Evolutionary conservation across 2,329 filamentous ascomycete genomes (phyloP).

Genomic region (Microdochium nivale): DNA sequence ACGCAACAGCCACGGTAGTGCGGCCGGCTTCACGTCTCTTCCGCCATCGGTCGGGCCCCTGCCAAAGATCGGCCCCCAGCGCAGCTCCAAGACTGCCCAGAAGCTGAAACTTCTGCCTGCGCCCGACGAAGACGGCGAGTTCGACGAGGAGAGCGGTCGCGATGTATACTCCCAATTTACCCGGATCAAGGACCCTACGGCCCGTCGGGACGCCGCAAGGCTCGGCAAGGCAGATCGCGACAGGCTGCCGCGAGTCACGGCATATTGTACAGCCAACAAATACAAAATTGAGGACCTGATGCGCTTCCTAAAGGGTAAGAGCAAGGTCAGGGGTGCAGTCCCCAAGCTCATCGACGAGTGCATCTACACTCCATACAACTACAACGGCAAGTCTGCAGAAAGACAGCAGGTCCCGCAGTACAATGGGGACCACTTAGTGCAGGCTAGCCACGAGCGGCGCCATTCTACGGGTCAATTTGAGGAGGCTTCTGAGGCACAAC

Average conservation of each 20-base stretch:
- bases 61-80: slow-evolving; percentile 82
- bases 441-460: slow-evolving; percentile 46
- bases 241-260: slow-evolving; percentile 81
- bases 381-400: slow-evolving; percentile 38
- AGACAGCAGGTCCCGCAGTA: slow-evolving; percentile 23
- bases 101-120: slow-evolving; percentile 96
- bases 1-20: slow-evolving; percentile 67
- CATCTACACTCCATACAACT: slow-evolving; percentile 90
- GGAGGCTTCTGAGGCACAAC: slow-evolving; percentile 45
- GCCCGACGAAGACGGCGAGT: slow-evolving; percentile 61
- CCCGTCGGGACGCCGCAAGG: slow-evolving; percentile 81
- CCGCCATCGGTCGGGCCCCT: slow-evolving; percentile 22
- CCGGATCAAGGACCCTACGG: slow-evolving; percentile 92
- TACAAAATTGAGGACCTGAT: slow-evolving; percentile 87
- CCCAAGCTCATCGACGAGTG: slow-evolving; percentile 97
- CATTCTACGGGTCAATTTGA: slow-evolving; percentile 71
- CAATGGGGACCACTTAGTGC: slow-evolving; percentile 26
- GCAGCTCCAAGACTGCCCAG: slow-evolving; percentile 91
- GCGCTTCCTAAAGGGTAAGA: slow-evolving; percentile 80
- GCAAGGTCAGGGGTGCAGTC: slow-evolving; percentile 66
- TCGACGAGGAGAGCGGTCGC: slow-evolving; percentile 81
- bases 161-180: slow-evolving; percentile 98
- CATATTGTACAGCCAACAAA: slow-evolving; percentile 89
- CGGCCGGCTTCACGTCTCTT: slow-evolving; percentile 36
- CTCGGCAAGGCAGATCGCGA: slow-evolving; percentile 90